These are phyloP conservation scores for Lenwebbia sp. DNA, from an alignment of 345 rosid genomes.

Conservation along the genomic window DNA sequence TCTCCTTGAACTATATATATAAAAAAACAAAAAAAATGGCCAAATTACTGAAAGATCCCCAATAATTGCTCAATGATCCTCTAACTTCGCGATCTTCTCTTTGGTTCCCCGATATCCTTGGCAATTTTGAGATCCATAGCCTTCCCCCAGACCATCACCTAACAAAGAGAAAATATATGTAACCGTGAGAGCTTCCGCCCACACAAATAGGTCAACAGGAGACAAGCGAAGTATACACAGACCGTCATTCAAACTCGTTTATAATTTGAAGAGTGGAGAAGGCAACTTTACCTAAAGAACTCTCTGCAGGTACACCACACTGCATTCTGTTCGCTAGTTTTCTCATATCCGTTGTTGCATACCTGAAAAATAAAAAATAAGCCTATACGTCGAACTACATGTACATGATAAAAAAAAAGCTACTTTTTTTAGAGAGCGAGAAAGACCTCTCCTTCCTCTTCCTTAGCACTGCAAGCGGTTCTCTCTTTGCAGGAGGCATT, in stretches of 20 bases:
- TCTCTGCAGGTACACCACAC: conserved; percentile 89
- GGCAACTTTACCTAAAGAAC: conserved; percentile 59
- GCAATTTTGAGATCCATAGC: conserved; percentile 37
- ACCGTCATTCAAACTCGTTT: not conserved
- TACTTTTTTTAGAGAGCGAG: not conserved
- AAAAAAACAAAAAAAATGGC: too few relatives aligned
- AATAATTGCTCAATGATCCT: too few relatives aligned
- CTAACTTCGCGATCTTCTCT: too few relatives aligned
- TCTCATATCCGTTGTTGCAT: conserved; percentile 92
- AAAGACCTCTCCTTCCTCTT: conserved; percentile 89
- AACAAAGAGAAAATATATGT: conserved; percentile 1
- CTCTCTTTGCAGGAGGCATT: too few relatives aligned
- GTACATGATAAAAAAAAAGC: not conserved
- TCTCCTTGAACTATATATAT: too few relatives aligned
- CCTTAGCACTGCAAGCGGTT: conserved; percentile 12
- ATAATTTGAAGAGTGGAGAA: not conserved
- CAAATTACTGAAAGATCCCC: too few relatives aligned
- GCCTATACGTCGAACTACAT: not conserved
- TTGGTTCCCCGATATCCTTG: too few relatives aligned
- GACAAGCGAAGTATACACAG: not conserved
- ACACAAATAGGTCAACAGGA: not conserved
- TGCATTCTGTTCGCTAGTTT: conserved; percentile 96
- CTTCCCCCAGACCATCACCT: conserved; percentile 98
- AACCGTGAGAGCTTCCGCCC: not conserved
- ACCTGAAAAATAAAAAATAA: conserved; percentile 24